phyloP scores from a whole-genome alignment of 768 basidiomycete genomes.

The Nidularia sp. region DNA sequence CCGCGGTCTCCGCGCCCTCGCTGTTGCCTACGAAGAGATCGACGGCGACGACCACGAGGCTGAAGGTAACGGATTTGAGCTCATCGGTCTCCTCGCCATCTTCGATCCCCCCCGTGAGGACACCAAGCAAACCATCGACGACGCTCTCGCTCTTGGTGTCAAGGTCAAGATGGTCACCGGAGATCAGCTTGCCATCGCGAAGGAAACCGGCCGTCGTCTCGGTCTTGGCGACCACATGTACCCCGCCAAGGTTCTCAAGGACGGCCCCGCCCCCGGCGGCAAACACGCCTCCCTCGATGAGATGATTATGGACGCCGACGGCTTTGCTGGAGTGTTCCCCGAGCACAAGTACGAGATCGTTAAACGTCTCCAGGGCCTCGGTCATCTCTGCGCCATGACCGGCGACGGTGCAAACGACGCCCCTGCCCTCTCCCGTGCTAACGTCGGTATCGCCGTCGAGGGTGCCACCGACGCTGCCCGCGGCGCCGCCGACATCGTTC shows the following conservation, averaged over 20 bases:
- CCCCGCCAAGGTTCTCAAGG: slow-evolving; percentile 95
- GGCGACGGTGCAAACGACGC: slow-evolving; percentile 99
- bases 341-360: slow-evolving; percentile 99
- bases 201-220: slow-evolving; percentile 98
- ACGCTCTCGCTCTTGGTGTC: slow-evolving; percentile 93
- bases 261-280: slow-evolving; percentile 85
- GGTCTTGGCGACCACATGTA: slow-evolving; percentile 99
- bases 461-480: slow-evolving; percentile 99
- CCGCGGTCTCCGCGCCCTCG: slow-evolving; percentile 96
- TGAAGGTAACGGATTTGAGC: slow-evolving; percentile 95
- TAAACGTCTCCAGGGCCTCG: slow-evolving; percentile 94
- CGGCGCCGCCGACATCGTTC: slow-evolving; percentile 96
- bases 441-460: slow-evolving; percentile 99
- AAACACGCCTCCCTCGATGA: slow-evolving; percentile 86
- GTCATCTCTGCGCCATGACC: slow-evolving; percentile 97
- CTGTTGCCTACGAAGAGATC: slow-evolving; percentile 93
- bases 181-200: slow-evolving; percentile 98
- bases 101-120: slow-evolving; percentile 97
- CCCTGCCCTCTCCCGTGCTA: slow-evolving; percentile 95
- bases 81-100: slow-evolving; percentile 95
- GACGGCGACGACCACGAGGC: slow-evolving; percentile 77
- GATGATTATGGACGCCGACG: slow-evolving; percentile 99
- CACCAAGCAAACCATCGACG: slow-evolving; percentile 98
- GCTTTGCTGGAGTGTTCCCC: slow-evolving; percentile 98
- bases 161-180: slow-evolving; percentile 99